Conservation (phyloP, 1,284 basidiomycete genomes). For the Cerioporus squamosus region DNA sequence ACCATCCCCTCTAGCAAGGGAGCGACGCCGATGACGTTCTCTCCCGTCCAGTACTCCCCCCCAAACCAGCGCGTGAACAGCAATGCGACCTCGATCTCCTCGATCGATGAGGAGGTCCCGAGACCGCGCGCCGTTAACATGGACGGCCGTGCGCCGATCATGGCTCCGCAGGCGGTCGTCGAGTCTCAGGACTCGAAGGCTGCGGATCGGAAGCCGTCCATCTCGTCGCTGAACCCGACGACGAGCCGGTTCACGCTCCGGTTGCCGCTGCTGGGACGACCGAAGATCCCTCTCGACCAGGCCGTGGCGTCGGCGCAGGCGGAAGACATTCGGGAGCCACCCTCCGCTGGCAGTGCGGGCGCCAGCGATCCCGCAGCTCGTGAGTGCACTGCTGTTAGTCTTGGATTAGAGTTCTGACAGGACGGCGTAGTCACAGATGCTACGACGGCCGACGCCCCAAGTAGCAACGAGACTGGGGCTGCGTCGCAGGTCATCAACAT, state of each 20-base stretch:
- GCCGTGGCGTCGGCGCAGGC: constrained; percentile 28
- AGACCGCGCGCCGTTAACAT: constrained; percentile 11
- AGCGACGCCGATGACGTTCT: constrained; percentile 11
- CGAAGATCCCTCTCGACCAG: constrained; percentile 50
- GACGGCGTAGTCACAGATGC: no score
- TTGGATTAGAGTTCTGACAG: not conserved
- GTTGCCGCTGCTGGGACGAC: constrained; percentile 56
- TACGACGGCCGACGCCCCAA: no score
- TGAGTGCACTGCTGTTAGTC: not conserved
- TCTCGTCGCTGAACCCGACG: constrained; percentile 39
- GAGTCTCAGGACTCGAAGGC: constrained; percentile 19
- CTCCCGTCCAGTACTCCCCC: constrained; percentile 17
- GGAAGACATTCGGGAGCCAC: constrained; percentile 11
- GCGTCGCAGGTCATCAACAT: constrained; percentile 5
- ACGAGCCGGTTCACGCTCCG: constrained; percentile 49
- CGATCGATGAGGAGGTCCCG: constrained; percentile 39
- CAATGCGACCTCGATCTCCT: constrained; percentile 29
- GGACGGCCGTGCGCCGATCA: constrained; percentile 5
- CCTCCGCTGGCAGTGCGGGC: not conserved
- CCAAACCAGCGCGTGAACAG: constrained; percentile 12
- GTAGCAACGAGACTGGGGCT: not conserved
- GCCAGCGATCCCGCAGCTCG: no score
- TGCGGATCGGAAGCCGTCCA: constrained; percentile 28
- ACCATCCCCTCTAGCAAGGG: constrained; percentile 2
- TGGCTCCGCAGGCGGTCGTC: constrained; percentile 15